Evolutionary conservation across 352 stramenopile species (phyloP).

Genomic region (Phytophthora sp.): DNA sequence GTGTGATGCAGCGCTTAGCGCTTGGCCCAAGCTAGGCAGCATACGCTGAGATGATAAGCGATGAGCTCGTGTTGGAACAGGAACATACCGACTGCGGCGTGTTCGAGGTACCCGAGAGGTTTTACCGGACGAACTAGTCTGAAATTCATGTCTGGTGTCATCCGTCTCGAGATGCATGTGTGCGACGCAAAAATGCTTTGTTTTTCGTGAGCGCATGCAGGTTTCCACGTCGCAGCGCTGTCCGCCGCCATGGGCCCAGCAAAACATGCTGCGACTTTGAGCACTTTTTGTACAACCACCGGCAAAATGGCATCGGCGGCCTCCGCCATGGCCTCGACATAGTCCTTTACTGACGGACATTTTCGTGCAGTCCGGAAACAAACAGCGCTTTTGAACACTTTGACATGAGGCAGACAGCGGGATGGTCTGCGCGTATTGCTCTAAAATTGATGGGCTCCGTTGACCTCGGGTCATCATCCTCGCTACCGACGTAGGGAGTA

Average conservation of each 20-base stretch:
- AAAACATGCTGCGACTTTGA: slow-evolving; percentile 72
- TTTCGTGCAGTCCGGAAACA: slow-evolving; percentile 61
- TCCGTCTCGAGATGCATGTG: slow-evolving; percentile 50
- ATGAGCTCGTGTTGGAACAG: slow-evolving; percentile 7
- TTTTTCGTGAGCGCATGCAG: slow-evolving; percentile 76
- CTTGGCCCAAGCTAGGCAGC: slow-evolving; percentile 57
- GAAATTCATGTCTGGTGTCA: neutral
- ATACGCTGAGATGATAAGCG: slow-evolving; percentile 7
- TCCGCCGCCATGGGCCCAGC: slow-evolving; percentile 71
- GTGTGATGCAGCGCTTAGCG: slow-evolving; percentile 48
- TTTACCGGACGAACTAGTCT: slow-evolving; percentile 9
- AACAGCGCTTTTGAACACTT: slow-evolving; percentile 68
- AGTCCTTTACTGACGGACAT: slow-evolving; percentile 70
- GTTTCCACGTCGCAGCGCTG: slow-evolving; percentile 65
- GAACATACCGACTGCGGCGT: slow-evolving; percentile 24
- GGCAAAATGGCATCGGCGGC: slow-evolving; percentile 63
- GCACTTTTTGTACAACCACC: slow-evolving; percentile 68
- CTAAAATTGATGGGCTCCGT: slow-evolving; percentile 32
- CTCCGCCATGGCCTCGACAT: slow-evolving; percentile 71
- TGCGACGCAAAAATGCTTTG: slow-evolving; percentile 66
- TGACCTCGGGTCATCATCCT: slow-evolving; percentile 21
- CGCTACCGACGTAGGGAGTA: slow-evolving; percentile 20
- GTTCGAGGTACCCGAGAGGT: slow-evolving; percentile 1
- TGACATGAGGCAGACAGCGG: slow-evolving; percentile 59
- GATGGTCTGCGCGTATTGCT: slow-evolving; percentile 48